phyloP scores from a whole-genome alignment of 129 eudicot species.

The Artemisia annua region DNA sequence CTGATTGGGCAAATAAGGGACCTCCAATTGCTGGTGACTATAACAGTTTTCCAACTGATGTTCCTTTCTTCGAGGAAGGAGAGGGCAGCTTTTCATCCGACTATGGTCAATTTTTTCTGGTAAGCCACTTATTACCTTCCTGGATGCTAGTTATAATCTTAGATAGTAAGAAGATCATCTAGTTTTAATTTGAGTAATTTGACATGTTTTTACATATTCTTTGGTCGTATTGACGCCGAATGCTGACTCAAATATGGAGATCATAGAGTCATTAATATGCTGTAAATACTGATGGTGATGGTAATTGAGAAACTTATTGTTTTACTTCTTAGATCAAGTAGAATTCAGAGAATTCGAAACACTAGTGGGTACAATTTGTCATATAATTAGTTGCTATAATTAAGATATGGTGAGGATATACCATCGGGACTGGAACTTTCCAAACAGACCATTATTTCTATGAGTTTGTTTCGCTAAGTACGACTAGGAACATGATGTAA shows the following conservation, averaged over 20 bases:
- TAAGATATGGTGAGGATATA: conserved; percentile 5
- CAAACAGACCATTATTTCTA: too few species aligned
- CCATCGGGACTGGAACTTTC: neutral
- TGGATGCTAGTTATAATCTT: neutral
- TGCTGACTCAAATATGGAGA: conserved; percentile 1
- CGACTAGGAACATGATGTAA: too few species aligned
- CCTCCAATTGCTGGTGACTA: conserved; percentile 56
- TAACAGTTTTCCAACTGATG: conserved; percentile 52
- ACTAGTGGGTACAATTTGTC: neutral
- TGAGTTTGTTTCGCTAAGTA: too few species aligned
- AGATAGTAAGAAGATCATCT: neutral
- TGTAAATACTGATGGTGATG: neutral
- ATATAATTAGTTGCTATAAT: conserved; percentile 2
- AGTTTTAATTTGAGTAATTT: neutral
- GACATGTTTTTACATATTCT: neutral
- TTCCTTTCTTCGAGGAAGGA: conserved; percentile 59
- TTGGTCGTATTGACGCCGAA: conserved; percentile 3
- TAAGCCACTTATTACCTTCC: conserved; percentile 38
- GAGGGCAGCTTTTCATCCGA: conserved; percentile 52
- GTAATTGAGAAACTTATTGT: neutral
- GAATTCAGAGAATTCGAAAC: neutral
- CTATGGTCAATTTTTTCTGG: conserved; percentile 66
- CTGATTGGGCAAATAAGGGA: conserved; percentile 61
- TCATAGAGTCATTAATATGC: neutral
- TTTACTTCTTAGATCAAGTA: neutral